Evolutionary conservation across 2,329 filamentous ascomycete genomes (phyloP).

Genomic region (Cryphonectria japonica): DNA sequence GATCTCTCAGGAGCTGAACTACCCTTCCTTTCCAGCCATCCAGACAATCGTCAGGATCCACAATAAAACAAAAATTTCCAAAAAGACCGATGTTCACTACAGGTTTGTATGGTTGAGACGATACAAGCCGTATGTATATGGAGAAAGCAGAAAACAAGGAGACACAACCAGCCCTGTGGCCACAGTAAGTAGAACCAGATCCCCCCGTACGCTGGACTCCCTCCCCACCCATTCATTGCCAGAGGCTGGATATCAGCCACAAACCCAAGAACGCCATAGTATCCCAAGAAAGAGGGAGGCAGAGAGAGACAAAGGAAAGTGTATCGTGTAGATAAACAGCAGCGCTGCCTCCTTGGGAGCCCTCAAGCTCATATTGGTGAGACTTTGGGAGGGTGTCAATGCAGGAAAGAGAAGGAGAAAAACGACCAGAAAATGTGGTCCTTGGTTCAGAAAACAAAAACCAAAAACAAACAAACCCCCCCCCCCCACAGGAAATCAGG

Average conservation of each 20-base stretch:
- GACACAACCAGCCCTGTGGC: neutral
- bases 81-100: neutral
- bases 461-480: no score
- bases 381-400: neutral
- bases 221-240: constrained; percentile 7
- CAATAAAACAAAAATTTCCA: neutral
- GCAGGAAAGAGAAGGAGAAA: neutral
- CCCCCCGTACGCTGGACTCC: constrained; percentile 1
- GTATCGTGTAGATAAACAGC: neutral
- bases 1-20: neutral
- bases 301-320: neutral
- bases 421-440: neutral
- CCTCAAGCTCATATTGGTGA: neutral
- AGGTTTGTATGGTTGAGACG: no score
- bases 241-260: constrained; percentile 23
- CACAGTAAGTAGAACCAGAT: neutral
- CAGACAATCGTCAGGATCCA: neutral
- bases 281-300: neutral
- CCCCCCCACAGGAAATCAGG: neutral
- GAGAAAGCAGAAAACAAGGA: neutral
- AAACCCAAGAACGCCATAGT: constrained; percentile 16
- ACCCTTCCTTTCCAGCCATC: neutral
- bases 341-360: neutral
- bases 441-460: neutral
- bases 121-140: neutral